Evolutionary conservation across 352 stramenopile species (phyloP), one percentile per base, ranked within the genome.

Genomic region (Sclerospora graminicola): DNA sequence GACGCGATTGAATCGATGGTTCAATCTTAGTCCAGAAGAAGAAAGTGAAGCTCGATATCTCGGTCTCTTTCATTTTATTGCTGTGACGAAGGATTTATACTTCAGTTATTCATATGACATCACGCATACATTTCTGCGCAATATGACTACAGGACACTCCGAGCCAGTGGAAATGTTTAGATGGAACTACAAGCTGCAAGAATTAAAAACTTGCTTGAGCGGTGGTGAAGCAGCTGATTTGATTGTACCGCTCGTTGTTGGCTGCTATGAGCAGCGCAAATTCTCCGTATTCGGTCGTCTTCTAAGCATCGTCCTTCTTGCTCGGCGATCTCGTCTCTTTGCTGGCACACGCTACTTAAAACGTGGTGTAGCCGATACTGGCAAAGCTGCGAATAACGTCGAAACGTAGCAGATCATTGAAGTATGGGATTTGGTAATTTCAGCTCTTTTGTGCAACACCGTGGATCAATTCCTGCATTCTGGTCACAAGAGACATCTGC

Each of bases 61-160:
- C 36, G 87, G 83, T 0, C 64, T 99, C 0, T 99, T 99, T 57
- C 94, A 98, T 57, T 97, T 99, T 39, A 73, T 99, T 30, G 96
- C 99, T 59, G 72, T 99, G 14, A 98, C 94, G 6, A 98, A 99
- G 53, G 96, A 98, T 53, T 99, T 99, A 57, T 99, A 94, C 73
- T 99, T 98, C 63, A 97, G 80, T 39, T 99, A 99, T 58, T 98
- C 92, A 35, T 98, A 99, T 56, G 94, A 99, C 51, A 76, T 99
- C 34, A 99, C 96, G 13, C 79, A 96, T 55, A 96, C 85, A 38
- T 63, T 99, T 40, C 95, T 99, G 69, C 78, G 98, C 58, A 99
- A 99, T 51, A 98, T 98, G 79, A 86, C 94, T 9, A 84, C 73
- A 1, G 73, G 85, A 30, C 53, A 73, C 21, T 69, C 72, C 0